phyloP scores from a whole-genome alignment of 1,139 yeast species.

The Debaryomyces udenii region DNA sequence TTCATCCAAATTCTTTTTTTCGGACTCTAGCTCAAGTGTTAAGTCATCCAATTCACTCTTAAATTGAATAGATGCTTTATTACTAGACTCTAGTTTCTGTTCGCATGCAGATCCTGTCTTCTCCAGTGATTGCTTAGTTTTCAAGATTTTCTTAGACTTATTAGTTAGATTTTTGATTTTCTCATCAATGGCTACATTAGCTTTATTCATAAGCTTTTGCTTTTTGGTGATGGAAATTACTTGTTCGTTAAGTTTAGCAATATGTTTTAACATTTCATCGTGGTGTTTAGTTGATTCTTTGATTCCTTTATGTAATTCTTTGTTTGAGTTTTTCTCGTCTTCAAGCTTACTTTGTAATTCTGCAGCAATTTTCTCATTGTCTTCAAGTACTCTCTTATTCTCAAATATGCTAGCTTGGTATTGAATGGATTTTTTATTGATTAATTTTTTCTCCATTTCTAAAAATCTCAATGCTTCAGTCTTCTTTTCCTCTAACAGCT shows the following conservation, averaged over 20 bases:
- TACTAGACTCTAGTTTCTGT: constrained; percentile 49
- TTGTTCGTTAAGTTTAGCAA: constrained; percentile 34
- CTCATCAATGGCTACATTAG: constrained; percentile 73
- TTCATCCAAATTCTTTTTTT: constrained; percentile 58
- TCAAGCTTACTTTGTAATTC: constrained; percentile 47
- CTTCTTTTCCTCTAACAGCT: constrained; percentile 68
- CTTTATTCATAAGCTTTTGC: constrained; percentile 46
- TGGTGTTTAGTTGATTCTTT: constrained; percentile 42
- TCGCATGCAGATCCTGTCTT: constrained; percentile 44
- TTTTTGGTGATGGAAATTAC: constrained; percentile 39
- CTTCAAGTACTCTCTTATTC: constrained; percentile 42
- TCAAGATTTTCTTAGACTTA: constrained; percentile 65
- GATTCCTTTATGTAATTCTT: constrained; percentile 46
- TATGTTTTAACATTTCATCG: constrained; percentile 28
- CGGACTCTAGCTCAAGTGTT: constrained; percentile 49
- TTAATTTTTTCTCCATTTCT: constrained; percentile 63
- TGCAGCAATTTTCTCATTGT: constrained; percentile 35
- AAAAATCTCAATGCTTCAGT: constrained; percentile 70
- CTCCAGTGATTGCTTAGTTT: constrained; percentile 44
- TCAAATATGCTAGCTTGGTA: constrained; percentile 56
- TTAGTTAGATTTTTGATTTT: constrained; percentile 63
- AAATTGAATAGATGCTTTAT: constrained; percentile 44
- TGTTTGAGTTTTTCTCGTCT: constrained; percentile 51
- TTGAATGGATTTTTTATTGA: constrained; percentile 55
- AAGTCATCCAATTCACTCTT: constrained; percentile 49